These are phyloP conservation scores for Alternaria postmessia DNA, from an alignment of 2,329 filamentous ascomycete species.

Conservation along the genomic window DNA sequence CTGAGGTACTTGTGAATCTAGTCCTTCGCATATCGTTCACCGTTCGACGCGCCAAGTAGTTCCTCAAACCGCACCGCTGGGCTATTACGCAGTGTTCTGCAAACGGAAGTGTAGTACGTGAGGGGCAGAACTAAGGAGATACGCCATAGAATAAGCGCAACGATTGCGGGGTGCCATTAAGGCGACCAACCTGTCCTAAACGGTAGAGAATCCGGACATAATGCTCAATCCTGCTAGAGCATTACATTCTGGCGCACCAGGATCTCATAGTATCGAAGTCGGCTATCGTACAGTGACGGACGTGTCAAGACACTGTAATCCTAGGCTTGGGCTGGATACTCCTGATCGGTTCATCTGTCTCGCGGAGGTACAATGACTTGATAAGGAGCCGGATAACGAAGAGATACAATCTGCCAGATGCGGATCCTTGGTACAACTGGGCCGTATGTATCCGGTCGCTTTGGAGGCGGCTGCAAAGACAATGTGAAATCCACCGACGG, in stretches of 20 bases:
- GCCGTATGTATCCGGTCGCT: background rate
- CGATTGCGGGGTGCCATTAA: background rate
- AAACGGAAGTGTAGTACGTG: background rate
- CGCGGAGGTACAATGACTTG: background rate
- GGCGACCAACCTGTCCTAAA: background rate
- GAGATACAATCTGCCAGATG: background rate
- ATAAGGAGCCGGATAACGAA: background rate
- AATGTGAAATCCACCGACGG: background rate
- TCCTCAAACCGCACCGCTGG: conserved; percentile 17
- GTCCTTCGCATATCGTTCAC: conserved; percentile 12
- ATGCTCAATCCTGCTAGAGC: background rate
- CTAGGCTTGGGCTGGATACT: background rate
- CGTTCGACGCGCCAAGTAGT: conserved; percentile 28
- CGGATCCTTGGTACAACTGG: background rate
- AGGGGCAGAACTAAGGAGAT: background rate
- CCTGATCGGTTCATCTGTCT: background rate
- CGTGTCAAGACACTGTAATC: background rate
- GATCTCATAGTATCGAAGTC: background rate
- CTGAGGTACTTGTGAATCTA: background rate
- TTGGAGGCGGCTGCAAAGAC: background rate
- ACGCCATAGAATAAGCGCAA: background rate
- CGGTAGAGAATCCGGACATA: background rate
- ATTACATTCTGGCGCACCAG: background rate
- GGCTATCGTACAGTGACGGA: background rate
- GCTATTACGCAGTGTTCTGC: background rate